These are phyloP conservation scores for Vicia villosa DNA, from an alignment of 306 rosid genomes.

Conservation along the genomic window DNA sequence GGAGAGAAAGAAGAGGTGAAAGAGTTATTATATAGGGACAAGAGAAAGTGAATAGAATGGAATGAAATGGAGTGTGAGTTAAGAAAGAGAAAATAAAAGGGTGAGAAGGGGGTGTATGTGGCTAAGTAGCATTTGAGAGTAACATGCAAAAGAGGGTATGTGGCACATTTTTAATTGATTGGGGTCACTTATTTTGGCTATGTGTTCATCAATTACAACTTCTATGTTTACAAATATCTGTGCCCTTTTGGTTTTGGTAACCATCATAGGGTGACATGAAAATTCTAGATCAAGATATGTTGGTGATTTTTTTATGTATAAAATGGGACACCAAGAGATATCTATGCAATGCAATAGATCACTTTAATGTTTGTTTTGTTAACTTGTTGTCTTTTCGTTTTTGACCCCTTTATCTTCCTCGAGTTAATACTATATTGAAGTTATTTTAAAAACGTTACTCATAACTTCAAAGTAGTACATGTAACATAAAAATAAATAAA, in stretches of 20 bases:
- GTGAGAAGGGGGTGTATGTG: slow-evolving; percentile 62
- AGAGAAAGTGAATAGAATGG: slow-evolving; percentile 9
- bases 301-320: not conserved
- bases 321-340: not conserved
- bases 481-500: too few relatives aligned
- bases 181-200: not conserved
- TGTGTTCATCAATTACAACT: slow-evolving; percentile 30
- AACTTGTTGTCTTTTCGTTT: not conserved
- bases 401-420: not conserved
- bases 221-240: slow-evolving; percentile 14
- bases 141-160: slow-evolving; percentile 85
- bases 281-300: slow-evolving; percentile 38
- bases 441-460: not conserved
- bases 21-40: slow-evolving; percentile 46
- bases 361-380: not conserved
- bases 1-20: slow-evolving; percentile 38
- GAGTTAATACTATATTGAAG: not conserved
- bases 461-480: not conserved
- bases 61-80: slow-evolving; percentile 3
- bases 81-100: slow-evolving; percentile 13
- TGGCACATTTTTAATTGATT: slow-evolving; percentile 57
- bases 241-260: slow-evolving; percentile 15
- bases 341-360: not conserved
- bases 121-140: slow-evolving; percentile 65
- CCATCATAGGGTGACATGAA: slow-evolving; percentile 26